phyloP scores from a whole-genome alignment of 371 early-diverging fungal genomes.

The Zychaea mexicana region DNA sequence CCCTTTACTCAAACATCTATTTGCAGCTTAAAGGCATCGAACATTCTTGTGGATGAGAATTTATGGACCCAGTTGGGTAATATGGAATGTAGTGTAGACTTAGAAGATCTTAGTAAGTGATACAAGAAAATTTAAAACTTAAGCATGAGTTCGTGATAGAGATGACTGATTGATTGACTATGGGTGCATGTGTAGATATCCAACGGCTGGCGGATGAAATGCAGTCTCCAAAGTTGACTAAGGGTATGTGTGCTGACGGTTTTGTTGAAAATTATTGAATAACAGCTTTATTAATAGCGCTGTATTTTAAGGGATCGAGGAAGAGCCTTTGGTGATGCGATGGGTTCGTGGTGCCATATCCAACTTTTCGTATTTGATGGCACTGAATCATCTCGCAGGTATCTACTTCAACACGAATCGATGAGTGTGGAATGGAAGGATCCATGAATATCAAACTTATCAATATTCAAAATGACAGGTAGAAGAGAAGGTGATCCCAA shows the following conservation, averaged over 20 bases:
- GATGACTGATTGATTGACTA: not conserved
- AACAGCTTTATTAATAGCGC: too few species aligned
- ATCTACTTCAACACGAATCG: too few species aligned
- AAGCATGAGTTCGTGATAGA: too few species aligned
- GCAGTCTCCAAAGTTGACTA: constrained; percentile 20
- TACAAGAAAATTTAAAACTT: too few species aligned
- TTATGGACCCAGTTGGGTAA: constrained; percentile 65
- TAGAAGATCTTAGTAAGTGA: constrained; percentile 31
- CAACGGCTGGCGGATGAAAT: constrained; percentile 24
- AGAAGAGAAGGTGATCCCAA: constrained; percentile 70
- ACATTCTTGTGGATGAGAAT: constrained; percentile 68
- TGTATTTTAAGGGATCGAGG: constrained; percentile 50
- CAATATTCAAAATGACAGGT: constrained; percentile 41
- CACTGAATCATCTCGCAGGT: constrained; percentile 78
- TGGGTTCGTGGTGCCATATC: constrained; percentile 81
- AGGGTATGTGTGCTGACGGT: constrained; percentile 14
- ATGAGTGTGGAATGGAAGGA: too few species aligned
- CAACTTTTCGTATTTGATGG: constrained; percentile 85
- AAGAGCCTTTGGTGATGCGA: constrained; percentile 60
- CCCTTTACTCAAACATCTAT: too few species aligned
- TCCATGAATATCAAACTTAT: too few species aligned
- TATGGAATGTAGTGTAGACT: constrained; percentile 37
- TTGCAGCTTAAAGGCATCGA: constrained; percentile 58
- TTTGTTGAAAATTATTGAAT: not conserved
- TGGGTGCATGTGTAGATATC: constrained; percentile 18